Evolutionary conservation across 1,139 yeast species (phyloP).

Genomic region (Arxiozyma bovina): DNA sequence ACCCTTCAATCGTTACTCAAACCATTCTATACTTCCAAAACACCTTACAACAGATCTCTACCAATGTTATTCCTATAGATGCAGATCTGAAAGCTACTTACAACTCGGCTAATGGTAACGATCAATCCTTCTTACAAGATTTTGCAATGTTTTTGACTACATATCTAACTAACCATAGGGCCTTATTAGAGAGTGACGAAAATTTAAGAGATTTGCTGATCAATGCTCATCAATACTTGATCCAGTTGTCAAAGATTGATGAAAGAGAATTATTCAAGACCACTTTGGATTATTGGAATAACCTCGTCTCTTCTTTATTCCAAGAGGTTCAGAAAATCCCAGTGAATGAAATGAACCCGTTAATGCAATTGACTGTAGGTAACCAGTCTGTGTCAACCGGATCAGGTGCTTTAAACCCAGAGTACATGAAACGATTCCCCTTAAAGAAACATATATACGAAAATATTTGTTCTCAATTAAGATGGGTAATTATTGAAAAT

Average conservation of each 20-base stretch:
- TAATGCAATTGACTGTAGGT: conserved; percentile 61
- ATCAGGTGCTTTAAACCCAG: conserved; percentile 86
- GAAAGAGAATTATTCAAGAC: conserved; percentile 95
- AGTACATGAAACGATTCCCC: conserved; percentile 62
- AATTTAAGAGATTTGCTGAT: conserved; percentile 51
- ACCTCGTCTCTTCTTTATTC: conserved; percentile 69
- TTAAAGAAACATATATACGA: conserved; percentile 79
- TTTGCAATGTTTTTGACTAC: conserved; percentile 89
- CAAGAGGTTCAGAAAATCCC: conserved; percentile 81
- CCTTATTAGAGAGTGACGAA: conserved; percentile 59
- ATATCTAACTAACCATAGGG: conserved; percentile 67
- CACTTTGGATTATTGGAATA: conserved; percentile 89
- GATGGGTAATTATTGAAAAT: conserved; percentile 86
- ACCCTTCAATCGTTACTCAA: conserved; percentile 38
- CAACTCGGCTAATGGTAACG: conserved; percentile 65
- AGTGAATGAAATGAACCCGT: conserved; percentile 50
- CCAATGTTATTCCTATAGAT: conserved; percentile 61
- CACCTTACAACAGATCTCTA: conserved; percentile 59
- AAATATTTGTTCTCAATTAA: conserved; percentile 64
- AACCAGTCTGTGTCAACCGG: conserved; percentile 41
- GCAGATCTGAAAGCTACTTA: conserved; percentile 71
- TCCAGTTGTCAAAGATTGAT: conserved; percentile 81
- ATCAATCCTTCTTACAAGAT: conserved; percentile 92
- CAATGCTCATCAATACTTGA: conserved; percentile 69
- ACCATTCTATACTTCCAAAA: conserved; percentile 64